Evolutionary conservation across 176 grass and related monocot species (phyloP).

Genomic region (Bromus sterilis): DNA sequence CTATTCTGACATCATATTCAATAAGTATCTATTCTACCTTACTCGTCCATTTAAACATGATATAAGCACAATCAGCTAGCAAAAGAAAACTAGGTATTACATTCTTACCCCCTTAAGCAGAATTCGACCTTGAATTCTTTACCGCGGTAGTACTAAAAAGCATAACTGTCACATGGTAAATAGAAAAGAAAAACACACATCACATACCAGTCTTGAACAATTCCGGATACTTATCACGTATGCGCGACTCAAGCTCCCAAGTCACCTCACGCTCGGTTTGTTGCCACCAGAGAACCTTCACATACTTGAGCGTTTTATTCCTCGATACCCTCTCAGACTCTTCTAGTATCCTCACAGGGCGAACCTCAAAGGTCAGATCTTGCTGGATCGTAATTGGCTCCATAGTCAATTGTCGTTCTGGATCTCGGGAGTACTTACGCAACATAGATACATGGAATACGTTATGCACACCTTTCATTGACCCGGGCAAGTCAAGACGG

Average conservation of each 20-base stretch:
- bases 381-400: not conserved
- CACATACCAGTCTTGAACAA: not conserved
- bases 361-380: not conserved
- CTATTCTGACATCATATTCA: too few species aligned
- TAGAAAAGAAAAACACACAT: not conserved
- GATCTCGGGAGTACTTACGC: not conserved
- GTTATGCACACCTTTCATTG: not conserved
- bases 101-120: too few species aligned
- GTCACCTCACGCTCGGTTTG: not conserved
- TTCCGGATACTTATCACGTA: not conserved
- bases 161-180: not conserved
- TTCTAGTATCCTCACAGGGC: not conserved
- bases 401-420: not conserved
- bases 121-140: not conserved
- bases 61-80: too few species aligned
- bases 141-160: not conserved
- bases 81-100: too few species aligned
- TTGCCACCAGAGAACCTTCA: not conserved
- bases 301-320: not conserved
- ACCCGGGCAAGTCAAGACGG: not conserved
- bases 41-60: too few species aligned
- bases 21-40: too few species aligned
- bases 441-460: not conserved
- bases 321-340: not conserved
- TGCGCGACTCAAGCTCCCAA: not conserved